phyloP scores from a whole-genome alignment of 225 moss, liverwort and hornwort species.

The Pseudisothecium myosuroides region DNA sequence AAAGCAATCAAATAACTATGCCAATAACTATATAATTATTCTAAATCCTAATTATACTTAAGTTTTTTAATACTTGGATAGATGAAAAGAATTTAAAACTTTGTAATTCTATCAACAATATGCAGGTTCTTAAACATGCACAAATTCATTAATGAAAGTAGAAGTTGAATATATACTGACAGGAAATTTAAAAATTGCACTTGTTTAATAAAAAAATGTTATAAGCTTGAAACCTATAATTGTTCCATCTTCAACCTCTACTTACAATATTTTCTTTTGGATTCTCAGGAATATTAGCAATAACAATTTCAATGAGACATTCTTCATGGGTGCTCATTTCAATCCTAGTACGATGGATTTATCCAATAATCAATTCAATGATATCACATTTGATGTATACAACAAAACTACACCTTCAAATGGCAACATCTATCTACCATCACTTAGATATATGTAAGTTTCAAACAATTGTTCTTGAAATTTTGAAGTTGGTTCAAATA shows the following conservation, averaged over 20 bases:
- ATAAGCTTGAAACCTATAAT: accelerated
- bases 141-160: background rate
- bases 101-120: background rate
- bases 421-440: too few relatives aligned
- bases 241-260: accelerated
- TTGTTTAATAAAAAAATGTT: background rate
- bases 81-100: background rate
- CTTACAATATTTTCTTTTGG: background rate
- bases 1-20: background rate
- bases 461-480: too few relatives aligned
- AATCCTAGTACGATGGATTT: too few relatives aligned
- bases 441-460: too few relatives aligned
- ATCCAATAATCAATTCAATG: too few relatives aligned
- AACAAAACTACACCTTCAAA: too few relatives aligned
- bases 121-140: too few relatives aligned
- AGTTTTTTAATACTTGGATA: background rate
- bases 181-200: accelerated
- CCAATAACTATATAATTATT: background rate
- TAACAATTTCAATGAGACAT: too few relatives aligned
- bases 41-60: background rate
- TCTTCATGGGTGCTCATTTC: too few relatives aligned
- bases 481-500: too few relatives aligned
- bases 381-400: too few relatives aligned
- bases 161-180: accelerated
- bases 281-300: too few relatives aligned